phyloP scores from a whole-genome alignment of 331 rosid species.

The Acacia concinna region DNA sequence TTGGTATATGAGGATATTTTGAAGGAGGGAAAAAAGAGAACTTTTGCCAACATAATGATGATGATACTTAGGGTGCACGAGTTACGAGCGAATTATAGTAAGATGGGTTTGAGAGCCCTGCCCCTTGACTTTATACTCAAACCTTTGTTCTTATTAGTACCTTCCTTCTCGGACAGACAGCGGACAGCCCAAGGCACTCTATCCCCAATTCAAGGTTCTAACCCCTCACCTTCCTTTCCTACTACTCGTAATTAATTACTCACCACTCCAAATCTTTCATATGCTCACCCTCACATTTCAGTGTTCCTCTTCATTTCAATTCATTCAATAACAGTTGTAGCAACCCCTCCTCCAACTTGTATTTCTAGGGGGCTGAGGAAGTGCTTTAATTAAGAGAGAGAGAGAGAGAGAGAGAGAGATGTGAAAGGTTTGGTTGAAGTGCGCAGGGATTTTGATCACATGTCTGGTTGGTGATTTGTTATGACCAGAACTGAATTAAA shows the following conservation, averaged over 20 bases:
- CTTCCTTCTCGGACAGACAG: not conserved
- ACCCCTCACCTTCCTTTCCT: not conserved
- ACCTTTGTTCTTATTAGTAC: not conserved
- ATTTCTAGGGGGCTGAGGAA: not conserved
- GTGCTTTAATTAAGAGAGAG: not conserved
- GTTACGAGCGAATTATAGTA: not conserved
- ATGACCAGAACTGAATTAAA: not conserved
- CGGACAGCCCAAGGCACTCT: too few relatives aligned
- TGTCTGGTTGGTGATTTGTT: not conserved
- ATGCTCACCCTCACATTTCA: too few relatives aligned
- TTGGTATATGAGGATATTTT: not conserved
- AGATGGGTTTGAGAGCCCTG: not conserved
- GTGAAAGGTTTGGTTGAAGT: not conserved
- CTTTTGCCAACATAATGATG: not conserved
- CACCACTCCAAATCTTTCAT: too few relatives aligned
- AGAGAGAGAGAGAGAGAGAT: not conserved
- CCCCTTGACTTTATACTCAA: not conserved
- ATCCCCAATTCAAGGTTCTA: not conserved
- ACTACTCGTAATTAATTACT: too few relatives aligned
- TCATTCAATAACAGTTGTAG: too few relatives aligned
- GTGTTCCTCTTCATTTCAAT: too few relatives aligned
- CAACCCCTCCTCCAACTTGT: too few relatives aligned
- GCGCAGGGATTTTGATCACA: not conserved
- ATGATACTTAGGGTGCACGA: not conserved
- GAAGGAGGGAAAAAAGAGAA: not conserved